A percentile compares a stretch with the other conserved stretches of the same genome.
Conservation (phyloP, 768 basidiomycete species). For the Cystofilobasidium capitatum region DNA sequence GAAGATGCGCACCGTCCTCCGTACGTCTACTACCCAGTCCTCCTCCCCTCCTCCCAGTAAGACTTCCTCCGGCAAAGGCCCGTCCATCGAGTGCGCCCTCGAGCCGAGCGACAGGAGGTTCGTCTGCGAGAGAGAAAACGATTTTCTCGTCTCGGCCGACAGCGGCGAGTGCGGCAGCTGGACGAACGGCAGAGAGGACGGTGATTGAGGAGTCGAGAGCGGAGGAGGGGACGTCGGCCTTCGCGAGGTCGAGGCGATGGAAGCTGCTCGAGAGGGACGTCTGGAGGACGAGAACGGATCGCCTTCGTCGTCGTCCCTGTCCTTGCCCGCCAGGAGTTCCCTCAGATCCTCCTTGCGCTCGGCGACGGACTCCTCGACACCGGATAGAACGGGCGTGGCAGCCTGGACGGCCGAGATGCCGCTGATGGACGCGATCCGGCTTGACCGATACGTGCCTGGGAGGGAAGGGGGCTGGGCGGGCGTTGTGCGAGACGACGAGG, state of each 20-base stretch:
- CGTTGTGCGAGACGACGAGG: background rate
- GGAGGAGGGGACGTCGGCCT: background rate
- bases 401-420: background rate
- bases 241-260: background rate
- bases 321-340: background rate
- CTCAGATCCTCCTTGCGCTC: constrained; percentile 20
- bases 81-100: no score
- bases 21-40: background rate
- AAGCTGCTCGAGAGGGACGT: no score
- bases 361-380: constrained; percentile 8
- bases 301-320: background rate
- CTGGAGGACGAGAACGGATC: background rate
- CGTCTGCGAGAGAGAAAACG: background rate
- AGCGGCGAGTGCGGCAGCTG: constrained; percentile 3
- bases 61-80: background rate
- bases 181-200: background rate
- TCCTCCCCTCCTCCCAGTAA: background rate
- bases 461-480: no score
- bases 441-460: background rate
- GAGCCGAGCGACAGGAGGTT: background rate
- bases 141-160: background rate
- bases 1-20: background rate
- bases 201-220: background rate
- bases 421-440: background rate
- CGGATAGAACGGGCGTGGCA: background rate